Percentiles rank a stretch among this genome's conserved stretches.
Evolutionary conservation across 805 yeast genomes (phyloP).

Genomic region (Pichia gijzeniarum): DNA sequence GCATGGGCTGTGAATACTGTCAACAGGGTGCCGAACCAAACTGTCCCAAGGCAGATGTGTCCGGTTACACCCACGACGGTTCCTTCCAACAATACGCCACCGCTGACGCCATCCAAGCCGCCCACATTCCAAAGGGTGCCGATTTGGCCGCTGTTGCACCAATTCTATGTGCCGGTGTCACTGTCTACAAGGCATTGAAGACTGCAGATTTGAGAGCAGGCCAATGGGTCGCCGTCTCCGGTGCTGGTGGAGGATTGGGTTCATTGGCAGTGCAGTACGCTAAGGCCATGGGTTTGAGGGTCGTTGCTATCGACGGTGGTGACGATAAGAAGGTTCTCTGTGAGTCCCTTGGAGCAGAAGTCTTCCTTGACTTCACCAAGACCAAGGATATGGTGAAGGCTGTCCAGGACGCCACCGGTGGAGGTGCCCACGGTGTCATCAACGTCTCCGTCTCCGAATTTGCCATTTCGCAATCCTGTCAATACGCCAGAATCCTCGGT

Average conservation of each 20-base stretch:
- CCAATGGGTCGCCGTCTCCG: constrained; percentile 69
- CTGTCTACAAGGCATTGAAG: constrained; percentile 85
- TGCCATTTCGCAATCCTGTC: constrained; percentile 49
- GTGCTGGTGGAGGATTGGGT: constrained; percentile 83
- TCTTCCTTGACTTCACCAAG: constrained; percentile 47
- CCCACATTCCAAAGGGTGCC: constrained; percentile 62
- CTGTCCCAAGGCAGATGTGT: constrained; percentile 63
- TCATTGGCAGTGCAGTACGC: constrained; percentile 72
- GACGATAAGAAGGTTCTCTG: constrained; percentile 52
- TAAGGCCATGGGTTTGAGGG: constrained; percentile 66
- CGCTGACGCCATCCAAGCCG: constrained; percentile 84
- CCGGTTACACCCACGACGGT: constrained; percentile 87
- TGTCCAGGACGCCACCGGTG: constrained; percentile 37
- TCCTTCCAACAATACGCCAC: constrained; percentile 87
- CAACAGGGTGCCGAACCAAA: constrained; percentile 57
- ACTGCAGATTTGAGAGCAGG: constrained; percentile 68
- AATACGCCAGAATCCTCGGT: constrained; percentile 54
- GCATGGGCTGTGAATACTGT: constrained; percentile 69
- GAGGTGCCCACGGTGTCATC: constrained; percentile 62
- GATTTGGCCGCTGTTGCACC: constrained; percentile 77
- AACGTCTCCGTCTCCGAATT: constrained; percentile 53
- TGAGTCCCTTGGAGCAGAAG: constrained; percentile 57
- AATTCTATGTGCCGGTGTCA: constrained; percentile 83
- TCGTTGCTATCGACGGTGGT: constrained; percentile 70
- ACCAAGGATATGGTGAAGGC: constrained; percentile 37